These are phyloP conservation scores for Metarhizium robertsii DNA, from an alignment of 2,329 filamentous ascomycete genomes.

Conservation along the genomic window DNA sequence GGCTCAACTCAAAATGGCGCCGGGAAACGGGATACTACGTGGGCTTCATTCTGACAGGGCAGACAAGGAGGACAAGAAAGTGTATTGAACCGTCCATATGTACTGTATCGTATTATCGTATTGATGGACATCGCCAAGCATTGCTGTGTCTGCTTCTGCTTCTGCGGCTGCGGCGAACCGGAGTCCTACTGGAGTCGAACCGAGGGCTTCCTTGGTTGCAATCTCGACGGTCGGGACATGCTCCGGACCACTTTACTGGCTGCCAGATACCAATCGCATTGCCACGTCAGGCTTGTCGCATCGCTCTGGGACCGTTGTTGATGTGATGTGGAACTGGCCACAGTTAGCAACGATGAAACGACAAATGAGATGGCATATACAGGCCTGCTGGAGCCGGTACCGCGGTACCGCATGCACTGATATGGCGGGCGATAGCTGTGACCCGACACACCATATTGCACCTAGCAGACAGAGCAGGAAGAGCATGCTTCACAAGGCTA, in stretches of 20 bases:
- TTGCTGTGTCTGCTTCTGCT: not conserved
- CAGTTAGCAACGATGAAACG: not conserved
- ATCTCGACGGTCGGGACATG: not conserved
- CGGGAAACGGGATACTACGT: constrained; percentile 1
- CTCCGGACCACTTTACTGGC: not conserved
- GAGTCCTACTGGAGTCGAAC: not conserved
- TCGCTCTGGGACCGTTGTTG: not conserved
- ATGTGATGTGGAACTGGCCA: not conserved
- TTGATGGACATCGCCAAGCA: not conserved
- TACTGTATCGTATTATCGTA: not conserved
- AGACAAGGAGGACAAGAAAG: not conserved
- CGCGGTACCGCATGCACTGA: no score
- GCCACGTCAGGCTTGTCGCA: not conserved
- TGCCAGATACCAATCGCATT: not conserved
- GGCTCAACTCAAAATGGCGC: constrained; percentile 7
- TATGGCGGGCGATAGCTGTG: no score
- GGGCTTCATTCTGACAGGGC: not conserved
- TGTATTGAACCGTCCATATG: not conserved
- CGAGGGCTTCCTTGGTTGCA: not conserved
- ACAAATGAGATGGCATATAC: not conserved
- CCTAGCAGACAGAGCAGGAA: no score
- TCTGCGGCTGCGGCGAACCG: not conserved
- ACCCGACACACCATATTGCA: no score
- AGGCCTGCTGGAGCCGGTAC: not conserved
- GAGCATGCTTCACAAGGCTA: not conserved